These are phyloP conservation scores for Leucocoprinus leucothites DNA, from an alignment of 768 basidiomycete species.

Conservation along the genomic window DNA sequence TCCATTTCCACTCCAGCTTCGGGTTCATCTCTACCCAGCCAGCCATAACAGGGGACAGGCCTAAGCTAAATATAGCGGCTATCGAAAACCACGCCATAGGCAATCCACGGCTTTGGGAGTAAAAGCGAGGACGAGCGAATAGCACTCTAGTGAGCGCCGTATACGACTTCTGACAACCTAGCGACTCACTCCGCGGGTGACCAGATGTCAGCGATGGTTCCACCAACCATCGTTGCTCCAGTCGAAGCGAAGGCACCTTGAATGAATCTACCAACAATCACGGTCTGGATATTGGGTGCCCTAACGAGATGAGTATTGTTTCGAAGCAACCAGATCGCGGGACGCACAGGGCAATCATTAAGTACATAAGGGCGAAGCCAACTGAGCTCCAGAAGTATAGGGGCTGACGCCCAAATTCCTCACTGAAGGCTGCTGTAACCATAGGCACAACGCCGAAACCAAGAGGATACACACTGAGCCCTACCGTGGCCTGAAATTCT, in stretches of 20 bases:
- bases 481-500: constrained; percentile 40
- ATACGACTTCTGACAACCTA: too few relatives aligned
- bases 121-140: too few relatives aligned
- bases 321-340: background rate
- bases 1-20: constrained; percentile 26
- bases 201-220: constrained; percentile 73
- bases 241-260: constrained; percentile 68
- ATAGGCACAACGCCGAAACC: constrained; percentile 63
- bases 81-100: constrained; percentile 77
- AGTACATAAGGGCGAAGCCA: constrained; percentile 47
- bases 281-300: constrained; percentile 53
- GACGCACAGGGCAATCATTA: constrained; percentile 43
- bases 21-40: constrained; percentile 28
- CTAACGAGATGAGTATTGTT: constrained; percentile 19
- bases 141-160: too few relatives aligned
- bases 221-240: constrained; percentile 70
- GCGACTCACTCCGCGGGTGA: constrained; percentile 48
- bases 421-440: constrained; percentile 63
- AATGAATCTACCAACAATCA: constrained; percentile 60
- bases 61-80: constrained; percentile 31
- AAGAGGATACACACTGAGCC: constrained; percentile 50
- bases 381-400: constrained; percentile 49
- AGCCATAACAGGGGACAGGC: constrained; percentile 22
- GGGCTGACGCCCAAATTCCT: constrained; percentile 64
- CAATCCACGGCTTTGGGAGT: constrained; percentile 54